A percentile compares a stretch with the other conserved stretches of the same genome.
Evolutionary conservation across 2,329 filamentous ascomycete species (phyloP).

Genomic region (Ophiostoma montium): DNA sequence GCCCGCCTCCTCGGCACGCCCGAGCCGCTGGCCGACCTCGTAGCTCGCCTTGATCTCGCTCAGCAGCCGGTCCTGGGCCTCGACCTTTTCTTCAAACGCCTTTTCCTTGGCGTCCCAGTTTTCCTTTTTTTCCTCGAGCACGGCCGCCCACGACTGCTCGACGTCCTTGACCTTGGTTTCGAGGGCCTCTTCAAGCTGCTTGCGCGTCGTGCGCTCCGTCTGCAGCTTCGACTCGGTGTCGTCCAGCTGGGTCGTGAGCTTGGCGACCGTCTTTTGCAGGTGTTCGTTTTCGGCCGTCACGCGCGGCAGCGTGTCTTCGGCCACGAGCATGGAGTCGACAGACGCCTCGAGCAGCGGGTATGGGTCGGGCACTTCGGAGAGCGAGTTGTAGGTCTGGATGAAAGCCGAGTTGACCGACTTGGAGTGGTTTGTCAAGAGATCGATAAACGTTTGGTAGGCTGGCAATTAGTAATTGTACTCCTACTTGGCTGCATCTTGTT

Average conservation of each 20-base stretch:
- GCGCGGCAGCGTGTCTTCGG: slow-evolving; percentile 84
- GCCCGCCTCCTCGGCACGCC: slow-evolving; percentile 15
- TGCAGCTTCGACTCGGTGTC: slow-evolving; percentile 70
- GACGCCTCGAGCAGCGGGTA: slow-evolving; percentile 94
- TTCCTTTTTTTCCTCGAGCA: slow-evolving; percentile 82
- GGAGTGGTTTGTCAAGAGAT: slow-evolving; percentile 88
- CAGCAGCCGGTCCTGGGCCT: slow-evolving; percentile 81
- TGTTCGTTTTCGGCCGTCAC: slow-evolving; percentile 79
- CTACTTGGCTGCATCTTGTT: background rate
- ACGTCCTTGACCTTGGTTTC: slow-evolving; percentile 78
- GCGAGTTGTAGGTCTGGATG: slow-evolving; percentile 77
- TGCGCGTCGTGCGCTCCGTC: slow-evolving; percentile 57
- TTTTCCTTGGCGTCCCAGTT: slow-evolving; percentile 93
- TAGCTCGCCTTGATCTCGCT: slow-evolving; percentile 96
- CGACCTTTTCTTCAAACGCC: slow-evolving; percentile 79
- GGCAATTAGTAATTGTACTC: slow-evolving; percentile 5
- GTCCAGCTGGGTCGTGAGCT: slow-evolving; percentile 68
- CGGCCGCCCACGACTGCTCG: slow-evolving; percentile 77
- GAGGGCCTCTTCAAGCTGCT: slow-evolving; percentile 61
- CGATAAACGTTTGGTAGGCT: slow-evolving; percentile 97
- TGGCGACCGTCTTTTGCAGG: slow-evolving; percentile 63
- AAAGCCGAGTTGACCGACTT: slow-evolving; percentile 91
- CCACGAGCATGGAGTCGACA: slow-evolving; percentile 81
- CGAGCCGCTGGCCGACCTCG: slow-evolving; percentile 83
- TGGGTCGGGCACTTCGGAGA: slow-evolving; percentile 92